Evolutionary conservation across 1,284 basidiomycete species (phyloP).

Genomic region (Cryptococcus maquisensis): DNA sequence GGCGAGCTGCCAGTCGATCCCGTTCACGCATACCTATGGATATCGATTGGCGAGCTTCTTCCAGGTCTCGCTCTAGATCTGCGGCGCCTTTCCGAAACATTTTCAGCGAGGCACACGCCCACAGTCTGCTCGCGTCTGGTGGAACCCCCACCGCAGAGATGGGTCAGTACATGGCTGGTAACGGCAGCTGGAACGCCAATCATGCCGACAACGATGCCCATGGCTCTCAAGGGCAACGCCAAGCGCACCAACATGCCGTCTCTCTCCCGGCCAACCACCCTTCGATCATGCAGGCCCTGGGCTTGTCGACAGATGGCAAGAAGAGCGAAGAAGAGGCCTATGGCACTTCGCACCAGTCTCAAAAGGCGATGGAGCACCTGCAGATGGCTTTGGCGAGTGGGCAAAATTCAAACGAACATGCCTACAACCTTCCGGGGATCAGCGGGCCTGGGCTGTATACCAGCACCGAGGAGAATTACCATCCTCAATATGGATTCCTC

Average conservation of each 20-base stretch:
- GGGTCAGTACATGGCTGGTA: slow-evolving; percentile 15
- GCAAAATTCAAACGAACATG: slow-evolving; percentile 8
- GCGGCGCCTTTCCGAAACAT: slow-evolving; percentile 51
- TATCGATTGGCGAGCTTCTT: slow-evolving; percentile 53
- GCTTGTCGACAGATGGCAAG: background rate
- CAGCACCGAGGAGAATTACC: slow-evolving; percentile 45
- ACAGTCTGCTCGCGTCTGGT: slow-evolving; percentile 47
- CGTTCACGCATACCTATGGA: slow-evolving; percentile 76
- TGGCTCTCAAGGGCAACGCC: background rate
- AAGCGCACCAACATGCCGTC: slow-evolving; percentile 1
- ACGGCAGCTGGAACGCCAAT: slow-evolving; percentile 2
- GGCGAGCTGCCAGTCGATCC: slow-evolving; percentile 86
- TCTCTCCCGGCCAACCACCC: slow-evolving; percentile 2
- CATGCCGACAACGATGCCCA: background rate
- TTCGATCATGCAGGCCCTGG: slow-evolving; percentile 1
- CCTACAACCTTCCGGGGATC: slow-evolving; percentile 39
- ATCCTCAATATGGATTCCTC: slow-evolving; percentile 59
- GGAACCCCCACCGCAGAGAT: slow-evolving; percentile 12
- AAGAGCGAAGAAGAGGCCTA: slow-evolving; percentile 2
- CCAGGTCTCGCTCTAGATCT: slow-evolving; percentile 49
- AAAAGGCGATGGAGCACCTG: slow-evolving; percentile 13
- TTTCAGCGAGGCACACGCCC: slow-evolving; percentile 46
- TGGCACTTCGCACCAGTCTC: slow-evolving; percentile 20
- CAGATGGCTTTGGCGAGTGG: slow-evolving; percentile 16
- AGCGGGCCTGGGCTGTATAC: slow-evolving; percentile 43